Conservation (phyloP, 2,329 filamentous ascomycete species). For the Beauveria sp. region DNA sequence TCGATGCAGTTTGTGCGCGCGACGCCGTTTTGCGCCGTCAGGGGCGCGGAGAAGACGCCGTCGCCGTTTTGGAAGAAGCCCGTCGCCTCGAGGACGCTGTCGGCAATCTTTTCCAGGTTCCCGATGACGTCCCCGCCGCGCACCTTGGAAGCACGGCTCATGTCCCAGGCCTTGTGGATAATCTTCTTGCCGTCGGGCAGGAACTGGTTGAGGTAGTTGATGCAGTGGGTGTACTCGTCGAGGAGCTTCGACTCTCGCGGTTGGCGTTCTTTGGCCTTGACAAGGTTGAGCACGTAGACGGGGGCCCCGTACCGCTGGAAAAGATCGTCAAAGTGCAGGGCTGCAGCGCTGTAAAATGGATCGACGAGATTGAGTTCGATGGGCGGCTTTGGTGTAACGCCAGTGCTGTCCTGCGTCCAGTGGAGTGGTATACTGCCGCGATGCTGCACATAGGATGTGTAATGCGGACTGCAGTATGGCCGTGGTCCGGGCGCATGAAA, state of each 20-base stretch:
- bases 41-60: conserved; percentile 50
- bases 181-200: conserved; percentile 78
- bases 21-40: conserved; percentile 78
- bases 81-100: conserved; percentile 75
- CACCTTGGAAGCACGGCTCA: conserved; percentile 90
- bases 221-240: conserved; percentile 76
- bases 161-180: conserved; percentile 92
- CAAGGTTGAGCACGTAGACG: conserved; percentile 83
- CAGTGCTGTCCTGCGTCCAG: conserved; percentile 94
- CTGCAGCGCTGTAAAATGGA: conserved; percentile 89
- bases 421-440: conserved; percentile 92
- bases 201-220: conserved; percentile 91
- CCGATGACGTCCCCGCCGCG: conserved; percentile 91
- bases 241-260: conserved; percentile 88
- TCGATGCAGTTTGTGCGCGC: conserved; percentile 97
- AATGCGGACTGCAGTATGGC: conserved; percentile 80
- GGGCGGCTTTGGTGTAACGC: conserved; percentile 90
- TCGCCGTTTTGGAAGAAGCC: conserved; percentile 95
- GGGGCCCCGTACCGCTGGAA: conserved; percentile 91
- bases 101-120: conserved; percentile 81
- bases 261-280: conserved; percentile 80
- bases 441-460: conserved; percentile 95
- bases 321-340: conserved; percentile 88
- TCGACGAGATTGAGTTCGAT: conserved; percentile 95
- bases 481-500: conserved; percentile 86